These are phyloP conservation scores for Cadophora luteo-olivacea DNA, from an alignment of 2,329 filamentous ascomycete species.

Conservation along the genomic window DNA sequence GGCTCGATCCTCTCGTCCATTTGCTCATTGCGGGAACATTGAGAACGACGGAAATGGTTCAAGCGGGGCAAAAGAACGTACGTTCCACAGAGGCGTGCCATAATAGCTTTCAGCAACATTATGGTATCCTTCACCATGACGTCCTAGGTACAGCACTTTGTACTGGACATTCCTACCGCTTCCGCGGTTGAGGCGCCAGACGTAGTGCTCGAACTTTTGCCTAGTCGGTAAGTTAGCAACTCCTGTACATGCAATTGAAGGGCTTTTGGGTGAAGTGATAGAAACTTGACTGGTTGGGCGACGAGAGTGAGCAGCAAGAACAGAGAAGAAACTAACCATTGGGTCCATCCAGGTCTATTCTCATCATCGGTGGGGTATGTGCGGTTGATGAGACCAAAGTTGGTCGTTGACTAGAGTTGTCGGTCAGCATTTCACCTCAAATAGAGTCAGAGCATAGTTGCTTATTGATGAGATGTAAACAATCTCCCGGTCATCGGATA, in stretches of 20 bases:
- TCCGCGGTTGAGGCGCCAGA: slow-evolving; percentile 59
- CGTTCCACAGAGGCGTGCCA: slow-evolving; percentile 73
- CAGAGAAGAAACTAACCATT: slow-evolving; percentile 51
- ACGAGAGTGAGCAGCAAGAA: neutral
- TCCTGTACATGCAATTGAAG: too few species aligned
- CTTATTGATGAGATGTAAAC: too few species aligned
- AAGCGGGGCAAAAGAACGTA: slow-evolving; percentile 45
- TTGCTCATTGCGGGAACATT: too few species aligned
- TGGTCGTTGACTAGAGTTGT: slow-evolving; percentile 56
- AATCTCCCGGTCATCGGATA: too few species aligned
- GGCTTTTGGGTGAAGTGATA: too few species aligned
- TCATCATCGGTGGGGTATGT: slow-evolving; percentile 62
- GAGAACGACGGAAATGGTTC: neutral
- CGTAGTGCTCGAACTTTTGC: slow-evolving; percentile 67
- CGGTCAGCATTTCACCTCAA: too few species aligned
- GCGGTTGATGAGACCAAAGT: slow-evolving; percentile 71
- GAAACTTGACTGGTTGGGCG: too few species aligned
- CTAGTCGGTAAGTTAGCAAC: neutral
- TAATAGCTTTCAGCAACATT: slow-evolving; percentile 70
- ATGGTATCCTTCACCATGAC: slow-evolving; percentile 71
- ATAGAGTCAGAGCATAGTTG: too few species aligned
- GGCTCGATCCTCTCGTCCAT: neutral
- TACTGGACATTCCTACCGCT: slow-evolving; percentile 58
- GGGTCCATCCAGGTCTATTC: slow-evolving; percentile 54
- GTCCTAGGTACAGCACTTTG: slow-evolving; percentile 69